These are phyloP conservation scores for Phellinidium pouzarii DNA, from an alignment of 1,284 basidiomycete species.

Conservation along the genomic window DNA sequence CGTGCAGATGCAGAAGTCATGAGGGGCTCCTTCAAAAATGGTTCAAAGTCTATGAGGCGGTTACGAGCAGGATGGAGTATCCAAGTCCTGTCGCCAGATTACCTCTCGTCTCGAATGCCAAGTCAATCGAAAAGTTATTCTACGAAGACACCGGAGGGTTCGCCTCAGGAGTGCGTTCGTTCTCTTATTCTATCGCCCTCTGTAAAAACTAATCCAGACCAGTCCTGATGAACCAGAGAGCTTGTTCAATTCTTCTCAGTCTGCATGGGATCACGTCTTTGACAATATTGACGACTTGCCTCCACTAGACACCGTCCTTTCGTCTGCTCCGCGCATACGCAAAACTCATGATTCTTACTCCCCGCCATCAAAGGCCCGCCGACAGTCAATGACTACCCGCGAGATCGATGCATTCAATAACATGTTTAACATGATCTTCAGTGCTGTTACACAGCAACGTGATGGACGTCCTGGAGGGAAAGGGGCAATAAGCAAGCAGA, in stretches of 20 bases:
- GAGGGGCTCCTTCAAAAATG: not conserved
- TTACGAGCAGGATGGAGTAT: not conserved
- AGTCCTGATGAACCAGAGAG: conserved; percentile 5
- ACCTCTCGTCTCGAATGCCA: conserved; percentile 1
- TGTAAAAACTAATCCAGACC: not conserved
- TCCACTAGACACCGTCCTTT: conserved; percentile 20
- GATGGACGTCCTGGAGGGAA: conserved; percentile 20
- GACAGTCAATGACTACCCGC: conserved; percentile 58
- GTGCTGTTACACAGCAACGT: conserved; percentile 39
- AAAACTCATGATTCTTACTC: conserved; percentile 14
- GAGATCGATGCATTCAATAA: conserved; percentile 62
- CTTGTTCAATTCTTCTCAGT: conserved; percentile 22
- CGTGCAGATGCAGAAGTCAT: not conserved
- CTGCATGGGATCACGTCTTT: conserved; percentile 54
- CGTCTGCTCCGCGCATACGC: conserved; percentile 9
- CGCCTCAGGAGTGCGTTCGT: not conserved
- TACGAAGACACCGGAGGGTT: not conserved
- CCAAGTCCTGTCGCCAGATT: not conserved
- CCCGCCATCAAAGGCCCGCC: conserved; percentile 29
- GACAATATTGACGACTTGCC: conserved; percentile 33
- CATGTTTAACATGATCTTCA: conserved; percentile 68
- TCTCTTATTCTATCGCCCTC: not conserved
- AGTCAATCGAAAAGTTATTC: conserved; percentile 9
- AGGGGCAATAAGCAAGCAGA: not conserved
- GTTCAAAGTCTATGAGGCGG: not conserved